Base-by-base conservation (phyloP, 1,284 basidiomycete species). In the Papiliotrema laurentii region DNA sequence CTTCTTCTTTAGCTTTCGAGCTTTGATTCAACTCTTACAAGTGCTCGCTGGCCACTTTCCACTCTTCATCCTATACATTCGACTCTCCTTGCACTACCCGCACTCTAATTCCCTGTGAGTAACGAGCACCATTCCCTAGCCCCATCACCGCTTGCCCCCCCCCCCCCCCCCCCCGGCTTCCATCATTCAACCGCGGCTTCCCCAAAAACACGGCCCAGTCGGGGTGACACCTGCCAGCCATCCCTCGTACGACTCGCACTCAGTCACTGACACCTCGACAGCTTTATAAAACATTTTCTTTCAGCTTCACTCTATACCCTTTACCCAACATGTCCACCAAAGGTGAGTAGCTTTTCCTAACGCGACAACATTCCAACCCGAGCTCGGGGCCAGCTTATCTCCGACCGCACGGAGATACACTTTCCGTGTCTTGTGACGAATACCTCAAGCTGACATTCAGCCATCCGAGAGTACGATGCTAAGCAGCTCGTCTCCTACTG, bases 401-500 rank as follows among this genome's bases (percentile, higher is more conserved):
- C 31, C 21, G 28, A 22, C 24, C 4, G 27, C 28, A 10, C 25
- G n/a, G 30, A 31, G 22, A 9, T 43, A 27, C 28, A 14, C 22
- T 33, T 26, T 38, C 34, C 22, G 41, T 40, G 18, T 31, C 50
- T 18, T 34, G 22, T 38, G 42, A 26, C 28, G 18, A 35, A 41
- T 16, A 11, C 9, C 37, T 33, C 33, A 28, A 21, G 51, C 38
- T 50, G 40, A 53, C 25, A 10, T 13, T 37, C 48, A 89, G 88
- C 89, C 64, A 91, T 92, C 77, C 85, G 87, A 71, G 89, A 92
- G 79, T 92, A 89, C 79, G 89, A 93, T 72, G 90, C 90, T 62
- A 96, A 96, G 80, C 86, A 93, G 61, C 80, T 94, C 56, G 80
- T 94, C 43, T 87, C 87, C 43, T 93, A 94, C 80, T 93, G 89